A percentile compares a stretch with the other conserved stretches of the same genome.
These are phyloP conservation scores for Acanthamoeba triangularis DNA, from an alignment of 208 protist species.

Conservation along the genomic window DNA sequence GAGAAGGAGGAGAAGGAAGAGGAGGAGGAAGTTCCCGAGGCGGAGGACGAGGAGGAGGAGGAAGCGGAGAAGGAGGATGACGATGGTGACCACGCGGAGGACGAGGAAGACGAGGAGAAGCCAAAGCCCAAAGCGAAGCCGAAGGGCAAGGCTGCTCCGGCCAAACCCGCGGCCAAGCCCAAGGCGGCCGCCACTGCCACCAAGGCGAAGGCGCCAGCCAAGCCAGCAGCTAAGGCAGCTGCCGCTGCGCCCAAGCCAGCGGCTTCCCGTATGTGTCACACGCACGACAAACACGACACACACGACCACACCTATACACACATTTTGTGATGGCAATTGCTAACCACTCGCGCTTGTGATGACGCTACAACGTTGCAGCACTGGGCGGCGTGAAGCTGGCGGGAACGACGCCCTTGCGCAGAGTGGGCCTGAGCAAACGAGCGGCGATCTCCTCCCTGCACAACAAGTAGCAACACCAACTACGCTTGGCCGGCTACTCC, in stretches of 20 bases:
- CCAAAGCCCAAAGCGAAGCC: not conserved
- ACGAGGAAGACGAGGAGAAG: not conserved
- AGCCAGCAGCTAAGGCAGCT: not conserved
- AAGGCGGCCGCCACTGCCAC: not conserved
- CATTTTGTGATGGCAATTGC: not conserved
- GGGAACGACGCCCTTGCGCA: not conserved
- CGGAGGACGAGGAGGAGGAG: not conserved
- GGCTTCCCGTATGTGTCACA: not conserved
- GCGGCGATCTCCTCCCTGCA: not conserved
- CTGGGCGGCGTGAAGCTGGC: conserved; percentile 27
- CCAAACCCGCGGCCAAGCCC: not conserved
- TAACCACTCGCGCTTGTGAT: not conserved
- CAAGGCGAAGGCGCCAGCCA: not conserved
- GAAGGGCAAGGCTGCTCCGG: not conserved
- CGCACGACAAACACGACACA: not conserved
- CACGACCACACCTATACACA: not conserved
- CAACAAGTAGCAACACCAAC: not conserved
- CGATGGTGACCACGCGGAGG: not conserved
- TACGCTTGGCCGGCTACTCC: too few relatives aligned
- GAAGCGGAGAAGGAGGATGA: conserved; percentile 25
- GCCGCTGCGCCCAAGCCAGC: not conserved
- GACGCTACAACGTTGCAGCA: not conserved
- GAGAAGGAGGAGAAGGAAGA: not conserved
- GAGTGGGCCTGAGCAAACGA: conserved; percentile 29
- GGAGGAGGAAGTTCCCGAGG: not conserved